A percentile compares a stretch with the other conserved stretches of the same genome.
Evolutionary conservation across 345 rosid genomes (phyloP).

Genomic region (Excoecaria agallocha): DNA sequence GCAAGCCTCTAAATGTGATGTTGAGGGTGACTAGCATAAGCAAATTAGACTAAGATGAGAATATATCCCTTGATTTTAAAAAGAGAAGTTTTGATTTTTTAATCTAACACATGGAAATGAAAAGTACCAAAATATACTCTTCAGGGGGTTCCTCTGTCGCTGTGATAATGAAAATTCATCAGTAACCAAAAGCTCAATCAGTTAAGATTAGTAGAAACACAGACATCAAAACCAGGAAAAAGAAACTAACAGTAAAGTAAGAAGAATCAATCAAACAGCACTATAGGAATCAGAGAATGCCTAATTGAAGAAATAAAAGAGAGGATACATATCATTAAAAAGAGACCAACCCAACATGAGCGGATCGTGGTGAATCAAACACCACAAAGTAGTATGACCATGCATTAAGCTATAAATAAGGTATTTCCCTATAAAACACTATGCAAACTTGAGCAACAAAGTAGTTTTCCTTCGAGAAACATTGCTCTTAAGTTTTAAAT

Average conservation of each 20-base stretch:
- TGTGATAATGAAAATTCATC: constrained; percentile 23
- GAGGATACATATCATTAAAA: neutral
- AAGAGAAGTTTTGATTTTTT: neutral
- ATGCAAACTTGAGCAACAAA: neutral
- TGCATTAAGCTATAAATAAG: neutral
- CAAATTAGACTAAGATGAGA: constrained; percentile 15
- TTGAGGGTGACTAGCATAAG: constrained; percentile 68
- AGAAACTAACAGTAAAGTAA: neutral
- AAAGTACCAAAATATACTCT: constrained; percentile 59
- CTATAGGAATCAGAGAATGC: neutral
- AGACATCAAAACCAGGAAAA: neutral
- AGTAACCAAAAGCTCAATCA: constrained; percentile 12
- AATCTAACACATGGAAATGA: neutral
- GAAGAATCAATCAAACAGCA: neutral
- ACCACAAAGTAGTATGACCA: neutral
- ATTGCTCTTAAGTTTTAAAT: neutral
- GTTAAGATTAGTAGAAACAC: constrained; percentile 3
- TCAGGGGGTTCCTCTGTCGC: constrained; percentile 72
- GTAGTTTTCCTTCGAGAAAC: neutral
- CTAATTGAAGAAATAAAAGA: too few species aligned
- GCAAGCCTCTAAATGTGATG: constrained; percentile 93
- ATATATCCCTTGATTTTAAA: constrained; percentile 4
- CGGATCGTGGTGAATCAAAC: neutral
- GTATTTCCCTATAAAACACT: neutral
- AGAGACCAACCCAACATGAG: neutral